Percentiles rank a stretch among this genome's conserved stretches.
Evolutionary conservation across 176 grass and related monocot species (phyloP).

Genomic region (Guadua angustifolia): DNA sequence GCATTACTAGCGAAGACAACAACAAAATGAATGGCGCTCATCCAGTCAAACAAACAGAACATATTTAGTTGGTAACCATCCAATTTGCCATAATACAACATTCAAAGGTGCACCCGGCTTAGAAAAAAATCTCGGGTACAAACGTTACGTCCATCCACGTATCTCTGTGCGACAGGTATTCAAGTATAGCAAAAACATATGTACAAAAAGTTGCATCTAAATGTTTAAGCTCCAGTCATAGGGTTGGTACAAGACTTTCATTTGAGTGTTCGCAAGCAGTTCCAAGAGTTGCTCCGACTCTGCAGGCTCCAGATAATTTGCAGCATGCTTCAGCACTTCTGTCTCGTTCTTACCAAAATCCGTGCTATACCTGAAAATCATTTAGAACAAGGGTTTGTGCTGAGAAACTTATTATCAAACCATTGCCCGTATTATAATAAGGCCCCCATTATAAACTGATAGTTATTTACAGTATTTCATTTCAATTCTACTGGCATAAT

Average conservation of each 20-base stretch:
- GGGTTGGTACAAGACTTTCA: constrained; percentile 79
- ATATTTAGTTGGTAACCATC: neutral
- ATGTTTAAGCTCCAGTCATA: constrained; percentile 90
- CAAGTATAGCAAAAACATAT: constrained; percentile 38
- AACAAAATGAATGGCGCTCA: neutral
- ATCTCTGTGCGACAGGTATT: constrained; percentile 23
- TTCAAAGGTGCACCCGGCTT: neutral
- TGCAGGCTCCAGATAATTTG: constrained; percentile 79
- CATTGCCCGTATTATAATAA: neutral
- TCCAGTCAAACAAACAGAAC: constrained; percentile 15
- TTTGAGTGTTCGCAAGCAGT: constrained; percentile 65
- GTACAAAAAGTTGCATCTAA: constrained; percentile 43
- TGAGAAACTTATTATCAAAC: neutral
- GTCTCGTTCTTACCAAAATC: constrained; percentile 92
- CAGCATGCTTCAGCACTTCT: constrained; percentile 87
- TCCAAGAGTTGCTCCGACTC: constrained; percentile 72
- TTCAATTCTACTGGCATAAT: neutral
- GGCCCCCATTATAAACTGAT: neutral
- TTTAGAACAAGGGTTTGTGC: neutral
- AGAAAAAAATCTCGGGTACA: neutral
- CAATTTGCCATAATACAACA: neutral
- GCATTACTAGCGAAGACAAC: neutral
- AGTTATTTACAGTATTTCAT: neutral
- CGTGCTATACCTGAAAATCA: constrained; percentile 71
- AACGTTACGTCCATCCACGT: neutral